Conservation (phyloP, 257 asterid species). For the Cruciata laevipes region DNA sequence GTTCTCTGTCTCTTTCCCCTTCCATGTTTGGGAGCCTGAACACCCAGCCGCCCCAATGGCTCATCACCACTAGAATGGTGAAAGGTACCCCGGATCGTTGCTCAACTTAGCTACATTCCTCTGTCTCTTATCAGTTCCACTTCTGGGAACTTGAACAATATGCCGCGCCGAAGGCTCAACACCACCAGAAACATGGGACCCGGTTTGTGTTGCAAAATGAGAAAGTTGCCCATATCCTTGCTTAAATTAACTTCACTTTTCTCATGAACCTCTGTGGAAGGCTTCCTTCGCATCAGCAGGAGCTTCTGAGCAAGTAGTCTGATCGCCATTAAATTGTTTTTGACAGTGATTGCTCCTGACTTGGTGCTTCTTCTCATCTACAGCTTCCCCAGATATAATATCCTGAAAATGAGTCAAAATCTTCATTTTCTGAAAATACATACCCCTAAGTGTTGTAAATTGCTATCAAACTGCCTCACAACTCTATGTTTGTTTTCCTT, state of each 20-base stretch:
- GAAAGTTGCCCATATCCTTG: constrained; percentile 14
- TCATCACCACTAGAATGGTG: constrained; percentile 5
- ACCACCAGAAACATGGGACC: constrained; percentile 3
- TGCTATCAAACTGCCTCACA: background rate
- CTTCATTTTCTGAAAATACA: no score
- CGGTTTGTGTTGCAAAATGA: constrained; percentile 19
- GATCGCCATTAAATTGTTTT: constrained; percentile 11
- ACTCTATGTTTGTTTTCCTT: background rate
- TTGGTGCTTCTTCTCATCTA: background rate
- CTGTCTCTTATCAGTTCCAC: constrained; percentile 11
- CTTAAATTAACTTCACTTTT: constrained; percentile 15
- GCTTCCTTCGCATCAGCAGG: constrained; percentile 15
- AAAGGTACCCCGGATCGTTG: constrained; percentile 13
- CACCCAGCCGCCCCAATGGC: background rate
- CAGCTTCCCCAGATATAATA: background rate
- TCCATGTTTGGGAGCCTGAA: constrained; percentile 9
- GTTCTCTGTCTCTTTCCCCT: constrained; percentile 13
- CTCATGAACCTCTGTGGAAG: constrained; percentile 19
- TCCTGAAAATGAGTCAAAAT: no score
- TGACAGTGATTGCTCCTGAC: background rate
- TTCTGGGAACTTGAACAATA: constrained; percentile 8
- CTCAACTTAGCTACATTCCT: background rate
- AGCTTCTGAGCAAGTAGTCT: constrained; percentile 17
- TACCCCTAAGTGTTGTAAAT: background rate
- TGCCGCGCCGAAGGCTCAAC: background rate